These are phyloP conservation scores for Raddia distichophylla DNA, from an alignment of 176 grass and related monocot genomes.

Conservation along the genomic window DNA sequence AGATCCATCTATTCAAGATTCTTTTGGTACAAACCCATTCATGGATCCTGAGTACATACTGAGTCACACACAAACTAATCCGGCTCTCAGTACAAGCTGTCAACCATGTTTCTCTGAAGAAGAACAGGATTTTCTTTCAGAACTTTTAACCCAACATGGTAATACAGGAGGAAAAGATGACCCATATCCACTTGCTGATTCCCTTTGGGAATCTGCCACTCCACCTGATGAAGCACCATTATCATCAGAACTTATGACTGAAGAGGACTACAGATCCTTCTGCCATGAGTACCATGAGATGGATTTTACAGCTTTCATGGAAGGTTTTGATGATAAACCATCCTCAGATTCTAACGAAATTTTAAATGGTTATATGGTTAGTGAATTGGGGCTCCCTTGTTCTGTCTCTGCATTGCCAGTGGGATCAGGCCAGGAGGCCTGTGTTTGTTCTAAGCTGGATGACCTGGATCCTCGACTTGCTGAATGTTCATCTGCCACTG, in stretches of 20 bases:
- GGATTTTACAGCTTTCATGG: constrained; percentile 31
- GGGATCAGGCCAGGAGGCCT: constrained; percentile 37
- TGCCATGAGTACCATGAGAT: constrained; percentile 55
- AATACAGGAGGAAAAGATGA: constrained; percentile 42
- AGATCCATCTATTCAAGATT: constrained; percentile 51
- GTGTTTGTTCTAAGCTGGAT: constrained; percentile 21
- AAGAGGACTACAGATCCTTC: constrained; percentile 58
- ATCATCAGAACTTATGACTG: constrained; percentile 54
- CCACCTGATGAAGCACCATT: constrained; percentile 60
- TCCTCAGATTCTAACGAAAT: constrained; percentile 44
- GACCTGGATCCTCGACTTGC: constrained; percentile 11
- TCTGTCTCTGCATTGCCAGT: constrained; percentile 4
- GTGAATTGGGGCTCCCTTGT: constrained; percentile 27
- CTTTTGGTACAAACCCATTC: constrained; percentile 50
- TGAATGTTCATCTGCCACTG: constrained; percentile 28
- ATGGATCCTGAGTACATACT: constrained; percentile 40
- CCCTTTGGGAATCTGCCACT: constrained; percentile 70
- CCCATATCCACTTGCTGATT: constrained; percentile 44
- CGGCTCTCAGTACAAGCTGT: constrained; percentile 19
- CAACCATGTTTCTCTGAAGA: constrained; percentile 47
- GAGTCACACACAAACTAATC: constrained; percentile 33
- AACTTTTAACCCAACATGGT: constrained; percentile 47
- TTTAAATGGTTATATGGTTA: constrained; percentile 33
- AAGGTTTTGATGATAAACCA: constrained; percentile 42
- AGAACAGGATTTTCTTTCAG: constrained; percentile 56